Evolutionary conservation across 108 stramenopile species (phyloP).

Genomic region (Pinguiococcus pyrenoidosus): DNA sequence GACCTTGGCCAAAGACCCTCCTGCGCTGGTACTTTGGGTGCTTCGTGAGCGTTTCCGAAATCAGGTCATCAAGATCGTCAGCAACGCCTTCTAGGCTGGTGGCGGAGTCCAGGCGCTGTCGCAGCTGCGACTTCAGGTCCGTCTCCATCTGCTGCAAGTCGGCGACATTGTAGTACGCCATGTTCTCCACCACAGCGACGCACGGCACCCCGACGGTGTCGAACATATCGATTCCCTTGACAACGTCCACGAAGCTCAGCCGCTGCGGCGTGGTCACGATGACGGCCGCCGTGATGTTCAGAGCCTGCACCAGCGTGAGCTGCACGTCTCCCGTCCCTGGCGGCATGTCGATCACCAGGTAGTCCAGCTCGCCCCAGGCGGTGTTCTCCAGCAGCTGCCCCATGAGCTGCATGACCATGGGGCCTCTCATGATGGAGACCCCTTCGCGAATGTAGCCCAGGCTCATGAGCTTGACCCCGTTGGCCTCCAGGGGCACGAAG

Average conservation of each 20-base stretch:
- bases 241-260: slow-evolving; percentile 77
- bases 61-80: slow-evolving; percentile 7
- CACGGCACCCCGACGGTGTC: slow-evolving; percentile 73
- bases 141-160: slow-evolving; percentile 11
- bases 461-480: slow-evolving; percentile 33
- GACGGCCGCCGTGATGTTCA: slow-evolving; percentile 86
- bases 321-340: slow-evolving; percentile 97
- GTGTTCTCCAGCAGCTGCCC: slow-evolving; percentile 81
- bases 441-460: slow-evolving; percentile 35
- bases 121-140: background rate
- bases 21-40: background rate
- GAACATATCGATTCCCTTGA: slow-evolving; percentile 94
- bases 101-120: slow-evolving; percentile 17
- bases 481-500: slow-evolving; percentile 15
- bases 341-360: slow-evolving; percentile 89
- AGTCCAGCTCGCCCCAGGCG: slow-evolving; percentile 96
- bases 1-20: background rate
- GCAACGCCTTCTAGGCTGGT: too few relatives aligned
- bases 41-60: background rate
- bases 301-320: slow-evolving; percentile 80
- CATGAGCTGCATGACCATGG: slow-evolving; percentile 63
- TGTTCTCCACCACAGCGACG: slow-evolving; percentile 92
- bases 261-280: slow-evolving; percentile 93
- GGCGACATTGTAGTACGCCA: slow-evolving; percentile 56
- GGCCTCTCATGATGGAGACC: slow-evolving; percentile 46